Evolutionary conservation across 1,284 basidiomycete genomes (phyloP).

Genomic region (Phylloboletellus chloephorus): DNA sequence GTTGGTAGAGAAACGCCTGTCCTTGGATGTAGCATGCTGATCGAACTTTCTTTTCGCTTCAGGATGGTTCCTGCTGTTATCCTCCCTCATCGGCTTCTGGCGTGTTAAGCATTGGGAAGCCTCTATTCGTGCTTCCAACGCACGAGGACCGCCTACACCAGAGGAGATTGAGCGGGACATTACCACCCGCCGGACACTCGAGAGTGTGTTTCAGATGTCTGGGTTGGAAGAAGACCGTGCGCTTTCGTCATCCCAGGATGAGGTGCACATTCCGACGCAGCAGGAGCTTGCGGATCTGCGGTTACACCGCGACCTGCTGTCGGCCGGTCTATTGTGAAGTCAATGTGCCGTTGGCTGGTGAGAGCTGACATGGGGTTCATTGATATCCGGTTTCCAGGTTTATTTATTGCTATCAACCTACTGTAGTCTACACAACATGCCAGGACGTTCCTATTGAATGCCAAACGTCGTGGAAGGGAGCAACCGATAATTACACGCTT

Average conservation of each 20-base stretch:
- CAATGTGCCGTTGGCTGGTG: slow-evolving; percentile 4
- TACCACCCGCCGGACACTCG: slow-evolving; percentile 43
- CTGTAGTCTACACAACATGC: slow-evolving; percentile 15
- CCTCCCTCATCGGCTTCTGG: slow-evolving; percentile 76
- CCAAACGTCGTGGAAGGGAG: not conserved
- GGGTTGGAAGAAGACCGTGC: slow-evolving; percentile 12
- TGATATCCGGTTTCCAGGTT: not conserved
- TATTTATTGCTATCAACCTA: slow-evolving; percentile 19
- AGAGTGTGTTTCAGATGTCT: slow-evolving; percentile 43
- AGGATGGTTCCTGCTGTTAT: slow-evolving; percentile 88
- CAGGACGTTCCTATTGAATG: slow-evolving; percentile 3
- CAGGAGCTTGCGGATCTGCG: slow-evolving; percentile 40
- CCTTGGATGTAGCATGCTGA: slow-evolving; percentile 1
- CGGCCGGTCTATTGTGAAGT: slow-evolving; percentile 48
- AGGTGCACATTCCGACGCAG: slow-evolving; percentile 28
- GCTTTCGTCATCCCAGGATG: slow-evolving; percentile 16
- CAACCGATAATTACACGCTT: not conserved
- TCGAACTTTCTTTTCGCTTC: slow-evolving; percentile 1
- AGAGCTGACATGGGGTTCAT: not conserved
- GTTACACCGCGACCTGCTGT: slow-evolving; percentile 46
- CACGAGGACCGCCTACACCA: slow-evolving; percentile 32
- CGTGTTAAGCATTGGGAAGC: slow-evolving; percentile 78
- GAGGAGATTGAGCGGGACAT: slow-evolving; percentile 46
- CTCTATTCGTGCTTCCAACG: slow-evolving; percentile 47
- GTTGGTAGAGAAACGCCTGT: slow-evolving; percentile 35